Evolutionary conservation across 371 early-diverging fungal species (phyloP).

Genomic region (Rhizopus sp.): DNA sequence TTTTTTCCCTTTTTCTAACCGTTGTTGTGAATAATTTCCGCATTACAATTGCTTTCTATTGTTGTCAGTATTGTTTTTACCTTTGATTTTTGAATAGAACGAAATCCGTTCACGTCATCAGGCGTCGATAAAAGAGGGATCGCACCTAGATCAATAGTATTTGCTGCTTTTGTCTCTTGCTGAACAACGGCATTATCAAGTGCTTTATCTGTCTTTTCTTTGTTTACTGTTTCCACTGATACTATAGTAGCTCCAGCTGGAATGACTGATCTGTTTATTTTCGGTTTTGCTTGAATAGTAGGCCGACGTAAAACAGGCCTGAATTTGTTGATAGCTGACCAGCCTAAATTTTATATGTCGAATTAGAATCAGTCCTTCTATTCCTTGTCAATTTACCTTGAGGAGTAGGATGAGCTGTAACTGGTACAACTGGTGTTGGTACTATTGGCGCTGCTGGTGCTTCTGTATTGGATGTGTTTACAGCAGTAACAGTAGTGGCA

Average conservation of each 20-base stretch:
- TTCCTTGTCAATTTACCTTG: neutral
- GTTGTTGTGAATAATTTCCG: neutral
- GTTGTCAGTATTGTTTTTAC: neutral
- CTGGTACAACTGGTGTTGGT: slow-evolving; percentile 4
- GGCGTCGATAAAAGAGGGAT: slow-evolving; percentile 23
- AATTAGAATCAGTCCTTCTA: no score
- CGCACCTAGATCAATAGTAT: slow-evolving; percentile 24
- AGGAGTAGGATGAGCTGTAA: slow-evolving; percentile 8
- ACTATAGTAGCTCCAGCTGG: slow-evolving; percentile 47
- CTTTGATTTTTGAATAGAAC: slow-evolving; percentile 20
- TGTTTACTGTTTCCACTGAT: slow-evolving; percentile 37
- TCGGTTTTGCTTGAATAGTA: slow-evolving; percentile 50
- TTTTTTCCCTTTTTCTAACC: slow-evolving; percentile 24
- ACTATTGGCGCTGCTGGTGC: slow-evolving; percentile 1
- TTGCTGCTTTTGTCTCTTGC: slow-evolving; percentile 4
- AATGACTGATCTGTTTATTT: slow-evolving; percentile 43
- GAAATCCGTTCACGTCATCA: slow-evolving; percentile 48
- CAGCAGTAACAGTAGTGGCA: slow-evolving; percentile 4
- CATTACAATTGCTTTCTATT: neutral
- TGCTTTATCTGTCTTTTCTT: slow-evolving; percentile 17
- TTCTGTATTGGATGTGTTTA: slow-evolving; percentile 1
- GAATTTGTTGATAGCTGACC: slow-evolving; percentile 47
- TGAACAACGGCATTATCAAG: neutral
- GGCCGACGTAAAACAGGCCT: slow-evolving; percentile 52
- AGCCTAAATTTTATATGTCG: slow-evolving; percentile 28